Evolutionary conservation across 2,329 filamentous ascomycete genomes (phyloP).

Genomic region (Microdochium nivale): DNA sequence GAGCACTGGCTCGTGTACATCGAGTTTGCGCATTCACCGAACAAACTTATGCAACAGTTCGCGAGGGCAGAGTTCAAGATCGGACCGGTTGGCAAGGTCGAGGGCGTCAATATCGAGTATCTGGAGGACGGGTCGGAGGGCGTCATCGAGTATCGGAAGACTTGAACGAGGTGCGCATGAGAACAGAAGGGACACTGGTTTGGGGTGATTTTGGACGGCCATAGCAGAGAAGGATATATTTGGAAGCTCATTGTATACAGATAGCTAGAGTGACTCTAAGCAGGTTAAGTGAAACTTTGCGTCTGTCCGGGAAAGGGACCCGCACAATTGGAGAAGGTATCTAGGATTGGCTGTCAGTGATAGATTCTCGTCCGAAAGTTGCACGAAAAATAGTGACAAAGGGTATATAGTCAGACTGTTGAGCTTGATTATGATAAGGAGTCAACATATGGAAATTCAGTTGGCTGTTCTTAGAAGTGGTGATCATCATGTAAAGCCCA

Average conservation of each 20-base stretch:
- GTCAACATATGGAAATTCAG: conserved; percentile 54
- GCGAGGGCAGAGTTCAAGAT: conserved; percentile 22
- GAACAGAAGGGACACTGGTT: too few relatives aligned
- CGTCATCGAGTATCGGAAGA: conserved; percentile 18
- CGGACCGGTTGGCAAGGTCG: conserved; percentile 16
- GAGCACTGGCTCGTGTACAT: conserved; percentile 25
- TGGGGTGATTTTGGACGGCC: too few relatives aligned
- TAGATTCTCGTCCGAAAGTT: not conserved
- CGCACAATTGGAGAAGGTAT: too few relatives aligned
- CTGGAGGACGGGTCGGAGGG: conserved; percentile 19
- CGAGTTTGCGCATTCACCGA: conserved; percentile 14
- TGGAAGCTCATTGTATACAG: too few relatives aligned
- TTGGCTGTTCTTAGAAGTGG: conserved; percentile 59
- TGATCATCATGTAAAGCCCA: conserved; percentile 41
- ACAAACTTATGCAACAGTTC: conserved; percentile 13
- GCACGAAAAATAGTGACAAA: not conserved
- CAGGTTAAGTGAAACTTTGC: too few relatives aligned
- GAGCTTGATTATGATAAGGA: conserved; percentile 50
- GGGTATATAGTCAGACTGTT: conserved; percentile 45
- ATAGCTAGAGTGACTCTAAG: too few relatives aligned
- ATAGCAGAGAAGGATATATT: not conserved
- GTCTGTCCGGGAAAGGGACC: too few relatives aligned
- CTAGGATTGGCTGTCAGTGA: not conserved
- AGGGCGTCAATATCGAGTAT: conserved; percentile 21
- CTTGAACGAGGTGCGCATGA: conserved; percentile 5